phyloP scores from a whole-genome alignment of 1,284 basidiomycete species.

The Takashimella koratensis region DNA sequence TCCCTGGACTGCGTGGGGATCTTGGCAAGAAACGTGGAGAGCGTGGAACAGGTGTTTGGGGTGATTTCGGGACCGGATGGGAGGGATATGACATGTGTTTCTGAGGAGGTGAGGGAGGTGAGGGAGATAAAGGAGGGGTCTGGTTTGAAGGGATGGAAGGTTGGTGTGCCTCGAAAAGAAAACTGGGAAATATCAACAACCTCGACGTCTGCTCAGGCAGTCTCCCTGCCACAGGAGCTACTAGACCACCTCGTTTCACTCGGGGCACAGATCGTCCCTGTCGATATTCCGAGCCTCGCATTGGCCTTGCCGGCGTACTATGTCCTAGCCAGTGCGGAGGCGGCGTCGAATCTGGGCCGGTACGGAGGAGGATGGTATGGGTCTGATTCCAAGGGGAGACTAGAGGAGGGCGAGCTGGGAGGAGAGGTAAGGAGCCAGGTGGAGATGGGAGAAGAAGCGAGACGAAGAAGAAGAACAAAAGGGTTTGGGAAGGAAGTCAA shows the following conservation, averaged over 20 bases:
- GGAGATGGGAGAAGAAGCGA: conserved; percentile 54
- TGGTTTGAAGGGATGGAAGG: conserved; percentile 4
- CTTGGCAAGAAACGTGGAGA: conserved; percentile 58
- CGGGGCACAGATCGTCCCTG: conserved; percentile 68
- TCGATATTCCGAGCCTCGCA: conserved; percentile 71
- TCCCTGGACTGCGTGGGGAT: conserved; percentile 93
- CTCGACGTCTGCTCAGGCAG: too few species aligned
- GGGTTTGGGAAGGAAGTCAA: conserved; percentile 84
- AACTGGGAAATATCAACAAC: neutral
- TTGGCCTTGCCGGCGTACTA: conserved; percentile 92
- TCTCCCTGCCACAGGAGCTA: conserved; percentile 32
- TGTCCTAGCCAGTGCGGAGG: conserved; percentile 89
- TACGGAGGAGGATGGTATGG: conserved; percentile 76
- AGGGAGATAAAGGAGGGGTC: conserved; percentile 7
- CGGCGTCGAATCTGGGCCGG: conserved; percentile 84
- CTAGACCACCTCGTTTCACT: conserved; percentile 56
- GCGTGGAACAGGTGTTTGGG: conserved; percentile 60
- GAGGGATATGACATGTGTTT: conserved; percentile 73
- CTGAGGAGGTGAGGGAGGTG: conserved; percentile 49
- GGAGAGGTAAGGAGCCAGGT: conserved; percentile 52
- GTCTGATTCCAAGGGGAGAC: too few species aligned
- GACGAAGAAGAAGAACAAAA: conserved; percentile 58
- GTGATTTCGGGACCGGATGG: conserved; percentile 63
- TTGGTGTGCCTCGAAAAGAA: neutral
- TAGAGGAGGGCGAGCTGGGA: conserved; percentile 55